Conservation (phyloP, 2,329 filamentous ascomycete genomes). For the Beauveria scarabaeidicola region DNA sequence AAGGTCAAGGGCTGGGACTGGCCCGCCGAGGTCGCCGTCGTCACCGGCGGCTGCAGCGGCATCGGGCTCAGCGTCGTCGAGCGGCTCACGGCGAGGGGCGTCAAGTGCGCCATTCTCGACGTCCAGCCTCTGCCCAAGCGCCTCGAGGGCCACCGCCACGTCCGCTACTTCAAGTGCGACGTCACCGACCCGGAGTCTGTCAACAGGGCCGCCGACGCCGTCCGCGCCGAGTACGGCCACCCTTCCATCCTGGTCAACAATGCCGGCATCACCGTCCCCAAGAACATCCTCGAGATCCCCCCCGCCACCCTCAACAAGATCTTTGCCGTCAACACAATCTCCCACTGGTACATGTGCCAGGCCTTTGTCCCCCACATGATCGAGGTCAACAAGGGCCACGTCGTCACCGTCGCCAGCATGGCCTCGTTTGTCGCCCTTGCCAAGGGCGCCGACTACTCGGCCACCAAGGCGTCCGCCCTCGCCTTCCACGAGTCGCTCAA, state of each 20-base stretch:
- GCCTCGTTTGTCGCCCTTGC: slow-evolving; percentile 50
- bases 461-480: slow-evolving; percentile 52
- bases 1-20: slow-evolving; percentile 42
- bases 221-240: slow-evolving; percentile 44
- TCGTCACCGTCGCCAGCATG: slow-evolving; percentile 56
- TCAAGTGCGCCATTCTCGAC: slow-evolving; percentile 60
- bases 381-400: slow-evolving; percentile 52
- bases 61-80: slow-evolving; percentile 56
- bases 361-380: slow-evolving; percentile 57
- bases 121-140: slow-evolving; percentile 24
- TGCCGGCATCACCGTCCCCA: slow-evolving; percentile 46
- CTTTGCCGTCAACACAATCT: slow-evolving; percentile 56
- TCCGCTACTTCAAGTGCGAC: slow-evolving; percentile 58
- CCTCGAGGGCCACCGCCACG: slow-evolving; percentile 30
- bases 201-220: slow-evolving; percentile 33
- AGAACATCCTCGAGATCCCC: slow-evolving; percentile 45
- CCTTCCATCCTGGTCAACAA: slow-evolving; percentile 51
- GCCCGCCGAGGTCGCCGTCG: slow-evolving; percentile 54
- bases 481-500: slow-evolving; percentile 54
- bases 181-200: slow-evolving; percentile 47
- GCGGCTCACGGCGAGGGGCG: slow-evolving; percentile 47
- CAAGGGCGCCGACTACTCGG: slow-evolving; percentile 54
- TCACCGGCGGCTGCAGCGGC: slow-evolving; percentile 61
- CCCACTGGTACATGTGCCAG: slow-evolving; percentile 52
- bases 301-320: slow-evolving; percentile 49